Conservation (phyloP, 2,329 filamentous ascomycete genomes). For the Fusarium transvaalense region DNA sequence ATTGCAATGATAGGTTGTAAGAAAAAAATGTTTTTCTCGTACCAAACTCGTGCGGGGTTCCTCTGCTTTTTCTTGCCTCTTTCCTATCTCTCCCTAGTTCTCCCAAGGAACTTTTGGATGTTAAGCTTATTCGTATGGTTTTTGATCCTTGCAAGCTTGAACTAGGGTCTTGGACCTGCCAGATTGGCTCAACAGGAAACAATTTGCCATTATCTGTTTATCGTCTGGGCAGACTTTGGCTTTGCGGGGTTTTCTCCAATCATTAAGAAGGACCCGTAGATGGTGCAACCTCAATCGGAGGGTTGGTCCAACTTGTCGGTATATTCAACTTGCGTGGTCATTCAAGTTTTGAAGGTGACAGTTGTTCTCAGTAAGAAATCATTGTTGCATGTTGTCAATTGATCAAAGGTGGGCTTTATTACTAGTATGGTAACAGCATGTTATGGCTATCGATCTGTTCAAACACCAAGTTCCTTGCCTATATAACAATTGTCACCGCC, state of each 20-base stretch:
- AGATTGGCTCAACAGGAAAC: slow-evolving; percentile 10
- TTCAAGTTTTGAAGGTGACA: not conserved
- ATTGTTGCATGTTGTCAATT: not conserved
- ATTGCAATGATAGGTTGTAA: too few species aligned
- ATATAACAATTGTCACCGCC: not conserved
- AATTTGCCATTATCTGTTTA: slow-evolving; percentile 5
- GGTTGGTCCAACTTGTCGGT: not conserved
- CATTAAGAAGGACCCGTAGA: slow-evolving; percentile 3
- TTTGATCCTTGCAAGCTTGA: slow-evolving; percentile 16
- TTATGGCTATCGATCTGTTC: fast-evolving
- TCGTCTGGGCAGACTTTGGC: not conserved
- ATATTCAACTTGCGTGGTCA: not conserved
- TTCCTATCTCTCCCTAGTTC: slow-evolving; percentile 24
- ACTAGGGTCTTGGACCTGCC: slow-evolving; percentile 29
- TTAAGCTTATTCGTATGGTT: slow-evolving; percentile 41
- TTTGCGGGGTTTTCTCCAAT: slow-evolving; percentile 9
- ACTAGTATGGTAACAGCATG: not conserved
- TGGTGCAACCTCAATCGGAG: slow-evolving; percentile 7
- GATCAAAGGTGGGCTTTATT: too few species aligned
- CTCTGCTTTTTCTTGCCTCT: slow-evolving; percentile 2
- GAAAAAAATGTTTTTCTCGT: not conserved
- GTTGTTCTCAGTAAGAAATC: too few species aligned
- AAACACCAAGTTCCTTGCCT: not conserved
- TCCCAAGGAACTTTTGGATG: slow-evolving; percentile 31
- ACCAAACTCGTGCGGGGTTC: not conserved